Percentiles rank a stretch among this genome's conserved stretches.
Evolutionary conservation across 495 filamentous ascomycete genomes (phyloP).

Genomic region (Aspergillus bridgeri): DNA sequence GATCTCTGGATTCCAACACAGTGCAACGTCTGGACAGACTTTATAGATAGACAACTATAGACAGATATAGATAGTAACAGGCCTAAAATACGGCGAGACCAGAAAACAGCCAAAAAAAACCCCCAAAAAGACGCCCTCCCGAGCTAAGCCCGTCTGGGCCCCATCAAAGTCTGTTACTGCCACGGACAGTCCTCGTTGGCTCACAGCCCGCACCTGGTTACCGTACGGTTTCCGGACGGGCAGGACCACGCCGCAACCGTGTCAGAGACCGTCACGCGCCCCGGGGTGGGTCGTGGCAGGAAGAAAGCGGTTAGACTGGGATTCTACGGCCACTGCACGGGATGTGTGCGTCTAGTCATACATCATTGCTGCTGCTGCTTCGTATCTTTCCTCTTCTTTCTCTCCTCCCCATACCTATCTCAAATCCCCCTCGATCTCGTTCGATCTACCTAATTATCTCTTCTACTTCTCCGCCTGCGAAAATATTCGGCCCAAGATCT

Average conservation of each 20-base stretch:
- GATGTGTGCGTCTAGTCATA: conserved; percentile 24
- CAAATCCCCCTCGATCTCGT: neutral
- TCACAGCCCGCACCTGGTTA: conserved; percentile 21
- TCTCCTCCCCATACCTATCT: neutral
- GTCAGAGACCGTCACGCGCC: conserved; percentile 44
- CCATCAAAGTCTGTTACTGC: conserved; percentile 14
- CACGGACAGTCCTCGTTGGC: conserved; percentile 19
- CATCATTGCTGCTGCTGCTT: conserved; percentile 34
- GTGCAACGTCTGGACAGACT: too few species aligned
- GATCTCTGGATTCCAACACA: too few species aligned
- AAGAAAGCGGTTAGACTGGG: conserved; percentile 28
- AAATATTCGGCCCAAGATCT: neutral
- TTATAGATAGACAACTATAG: neutral
- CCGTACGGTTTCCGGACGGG: too few species aligned
- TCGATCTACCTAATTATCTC: conserved; percentile 7
- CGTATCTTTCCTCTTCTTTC: conserved; percentile 1
- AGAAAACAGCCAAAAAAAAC: neutral
- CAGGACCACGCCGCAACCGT: conserved; percentile 17
- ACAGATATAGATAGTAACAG: too few species aligned
- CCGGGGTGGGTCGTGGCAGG: conserved; percentile 41
- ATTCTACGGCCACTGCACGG: conserved; percentile 18
- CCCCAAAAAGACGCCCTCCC: neutral
- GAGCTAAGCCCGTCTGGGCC: too few species aligned
- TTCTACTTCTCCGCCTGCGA: neutral
- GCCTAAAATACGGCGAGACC: neutral